Base-by-base conservation (phyloP, 768 basidiomycete genomes). In the Mycena alexandri region DNA sequence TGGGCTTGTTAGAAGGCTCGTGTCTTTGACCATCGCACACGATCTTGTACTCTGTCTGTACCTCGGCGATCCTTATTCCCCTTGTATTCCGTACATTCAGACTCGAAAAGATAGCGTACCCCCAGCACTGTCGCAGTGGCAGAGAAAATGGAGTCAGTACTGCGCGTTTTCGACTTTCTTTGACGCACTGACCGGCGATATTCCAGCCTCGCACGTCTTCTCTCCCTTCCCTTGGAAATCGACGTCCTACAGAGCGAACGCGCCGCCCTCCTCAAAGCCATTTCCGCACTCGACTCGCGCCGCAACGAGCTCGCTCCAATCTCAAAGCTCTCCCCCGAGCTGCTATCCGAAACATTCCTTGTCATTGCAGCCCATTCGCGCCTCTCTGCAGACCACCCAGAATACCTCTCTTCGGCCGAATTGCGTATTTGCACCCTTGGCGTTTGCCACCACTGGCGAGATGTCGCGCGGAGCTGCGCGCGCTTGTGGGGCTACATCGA, bases 321-420 rank as follows among this genome's bases (percentile, higher is more conserved):
- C 57, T 59, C 51, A 4, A 60, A 60, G n/a, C 64, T 66, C 19
- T 47, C 57, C n/a, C 57, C 64, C 22, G 64, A 60, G 41, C 56
- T 66, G 34, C 48, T 66, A 6, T 48, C 24, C 25, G 64, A 66
- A 48, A 54, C 60, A 14, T 66, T 66, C 64, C 64, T 66, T 38
- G 17, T 38, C 21, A 4, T 64, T 24, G 63, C 63, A 2, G 44
- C 54, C 12, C 56, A 22, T 48, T 56, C 63, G 11, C 63, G 63
- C 34, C 17, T 55, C 55, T 36, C 43, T 21, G 48, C 53, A 16
- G 54, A 38, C 22, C 22, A 64, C 36, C 63, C 63, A 1, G 21
- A 16, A 22, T 48, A 52, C 24, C 41, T 57, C 11, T 36, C 63
- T 2, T 17, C 63, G 4, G 34, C 44, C 3, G 43, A 64, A 33